These are phyloP conservation scores for Phytopythium mirpurense DNA, from an alignment of 352 stramenopile species.

Conservation along the genomic window DNA sequence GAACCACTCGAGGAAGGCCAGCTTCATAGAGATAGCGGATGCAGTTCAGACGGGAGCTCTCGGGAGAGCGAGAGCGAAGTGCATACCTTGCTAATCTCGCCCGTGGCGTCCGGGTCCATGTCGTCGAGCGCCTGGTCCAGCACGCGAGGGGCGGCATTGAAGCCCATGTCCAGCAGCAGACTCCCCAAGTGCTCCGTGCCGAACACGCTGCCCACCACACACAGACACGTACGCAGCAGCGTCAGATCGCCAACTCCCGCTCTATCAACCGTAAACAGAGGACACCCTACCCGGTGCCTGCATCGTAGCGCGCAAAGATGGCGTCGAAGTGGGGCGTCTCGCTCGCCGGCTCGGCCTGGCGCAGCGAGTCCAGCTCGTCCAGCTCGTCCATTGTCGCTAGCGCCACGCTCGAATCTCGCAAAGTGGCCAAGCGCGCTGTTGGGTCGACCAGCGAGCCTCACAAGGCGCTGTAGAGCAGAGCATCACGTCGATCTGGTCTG, in stretches of 20 bases:
- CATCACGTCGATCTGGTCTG: too few relatives aligned
- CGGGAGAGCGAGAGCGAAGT: too few relatives aligned
- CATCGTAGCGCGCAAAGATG: conserved; percentile 48
- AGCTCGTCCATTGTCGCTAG: conserved; percentile 16
- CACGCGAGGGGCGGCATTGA: conserved; percentile 41
- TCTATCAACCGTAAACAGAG: neutral
- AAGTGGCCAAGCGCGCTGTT: neutral
- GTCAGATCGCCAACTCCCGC: too few relatives aligned
- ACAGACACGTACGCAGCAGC: too few relatives aligned
- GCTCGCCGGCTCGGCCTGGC: conserved; percentile 23
- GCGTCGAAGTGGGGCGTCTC: conserved; percentile 64
- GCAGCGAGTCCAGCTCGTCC: conserved; percentile 14
- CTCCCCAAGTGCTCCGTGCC: conserved; percentile 54
- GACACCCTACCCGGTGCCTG: conserved; percentile 21
- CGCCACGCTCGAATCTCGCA: neutral
- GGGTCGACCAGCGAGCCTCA: neutral
- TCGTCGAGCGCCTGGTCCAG: conserved; percentile 59
- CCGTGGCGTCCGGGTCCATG: conserved; percentile 61
- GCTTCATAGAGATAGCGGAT: conserved; percentile 5
- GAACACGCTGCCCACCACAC: conserved; percentile 34
- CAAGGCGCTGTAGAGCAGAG: too few relatives aligned
- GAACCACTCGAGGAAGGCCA: conserved; percentile 73
- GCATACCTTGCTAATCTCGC: conserved; percentile 54
- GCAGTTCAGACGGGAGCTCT: too few relatives aligned
- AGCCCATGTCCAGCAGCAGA: conserved; percentile 69